These are phyloP conservation scores for Hirsutella thompsonii DNA, from an alignment of 2,329 filamentous ascomycete genomes.

Conservation along the genomic window DNA sequence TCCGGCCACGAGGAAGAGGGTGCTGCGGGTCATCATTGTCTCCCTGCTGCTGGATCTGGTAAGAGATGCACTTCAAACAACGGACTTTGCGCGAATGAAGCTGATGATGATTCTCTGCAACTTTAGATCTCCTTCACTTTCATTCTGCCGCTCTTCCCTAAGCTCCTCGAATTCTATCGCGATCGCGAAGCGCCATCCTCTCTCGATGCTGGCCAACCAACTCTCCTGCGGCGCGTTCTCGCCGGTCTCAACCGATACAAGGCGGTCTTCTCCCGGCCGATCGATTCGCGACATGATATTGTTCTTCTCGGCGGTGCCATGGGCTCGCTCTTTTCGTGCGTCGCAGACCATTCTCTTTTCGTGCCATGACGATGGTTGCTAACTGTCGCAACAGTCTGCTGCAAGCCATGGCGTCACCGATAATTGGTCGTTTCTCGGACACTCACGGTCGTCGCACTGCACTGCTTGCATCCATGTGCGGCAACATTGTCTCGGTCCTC, in stretches of 20 bases:
- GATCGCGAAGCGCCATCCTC: slow-evolving; percentile 55
- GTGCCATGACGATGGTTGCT: neutral
- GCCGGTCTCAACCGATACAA: slow-evolving; percentile 88
- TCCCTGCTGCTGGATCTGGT: slow-evolving; percentile 86
- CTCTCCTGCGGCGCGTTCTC: slow-evolving; percentile 68
- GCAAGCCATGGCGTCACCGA: slow-evolving; percentile 80
- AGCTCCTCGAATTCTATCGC: slow-evolving; percentile 91
- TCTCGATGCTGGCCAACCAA: slow-evolving; percentile 34
- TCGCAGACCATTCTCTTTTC: neutral
- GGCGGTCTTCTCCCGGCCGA: slow-evolving; percentile 77
- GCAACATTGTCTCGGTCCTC: slow-evolving; percentile 85
- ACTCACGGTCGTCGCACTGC: slow-evolving; percentile 76
- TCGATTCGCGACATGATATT: slow-evolving; percentile 94
- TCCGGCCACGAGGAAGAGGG: slow-evolving; percentile 55
- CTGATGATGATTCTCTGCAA: neutral
- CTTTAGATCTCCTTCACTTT: slow-evolving; percentile 91
- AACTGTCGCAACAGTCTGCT: slow-evolving; percentile 48
- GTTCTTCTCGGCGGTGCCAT: slow-evolving; percentile 88
- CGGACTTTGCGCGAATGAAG: neutral
- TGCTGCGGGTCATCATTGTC: slow-evolving; percentile 76
- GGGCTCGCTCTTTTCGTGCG: slow-evolving; percentile 73
- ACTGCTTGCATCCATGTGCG: slow-evolving; percentile 79
- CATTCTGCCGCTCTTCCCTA: slow-evolving; percentile 90
- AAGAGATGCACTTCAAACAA: slow-evolving; percentile 8
- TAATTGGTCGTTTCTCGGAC: slow-evolving; percentile 84